These are phyloP conservation scores for Schwanniomyces yamadae DNA, from an alignment of 805 yeast genomes.

Conservation along the genomic window DNA sequence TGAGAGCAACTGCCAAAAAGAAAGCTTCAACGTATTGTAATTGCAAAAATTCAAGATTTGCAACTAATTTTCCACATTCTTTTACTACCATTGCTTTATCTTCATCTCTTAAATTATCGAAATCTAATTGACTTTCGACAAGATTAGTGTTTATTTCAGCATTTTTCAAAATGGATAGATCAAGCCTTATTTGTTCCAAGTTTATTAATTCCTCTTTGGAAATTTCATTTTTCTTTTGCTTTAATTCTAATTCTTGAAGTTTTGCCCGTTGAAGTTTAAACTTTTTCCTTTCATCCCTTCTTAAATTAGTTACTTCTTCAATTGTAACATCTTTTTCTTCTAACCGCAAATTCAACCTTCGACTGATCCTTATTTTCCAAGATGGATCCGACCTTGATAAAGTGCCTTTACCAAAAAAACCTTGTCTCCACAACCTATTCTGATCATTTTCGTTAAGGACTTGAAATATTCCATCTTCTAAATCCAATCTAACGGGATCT, in stretches of 20 bases:
- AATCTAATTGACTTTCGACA: constrained; percentile 2
- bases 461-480: constrained; percentile 31
- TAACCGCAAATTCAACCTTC: constrained; percentile 48
- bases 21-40: constrained; percentile 74
- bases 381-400: constrained; percentile 91
- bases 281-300: constrained; percentile 69
- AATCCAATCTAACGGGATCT: constrained; percentile 20
- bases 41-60: constrained; percentile 53
- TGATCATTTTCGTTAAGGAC: constrained; percentile 48
- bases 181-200: constrained; percentile 15
- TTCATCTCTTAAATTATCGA: constrained; percentile 9
- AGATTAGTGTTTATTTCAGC: constrained; percentile 3
- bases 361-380: constrained; percentile 68
- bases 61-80: constrained; percentile 11
- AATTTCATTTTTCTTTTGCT: constrained; percentile 29
- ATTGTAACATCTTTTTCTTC: constrained; percentile 38
- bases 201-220: constrained; percentile 20
- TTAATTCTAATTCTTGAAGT: constrained; percentile 50
- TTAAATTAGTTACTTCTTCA: constrained; percentile 73
- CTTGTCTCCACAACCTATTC: constrained; percentile 69
- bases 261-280: constrained; percentile 68
- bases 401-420: constrained; percentile 93
- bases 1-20: constrained; percentile 61
- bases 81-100: constrained; percentile 18
- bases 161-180: constrained; percentile 18